These are phyloP conservation scores for Talaromyces sp. DNA, from an alignment of 2,329 filamentous ascomycete genomes.

Conservation along the genomic window DNA sequence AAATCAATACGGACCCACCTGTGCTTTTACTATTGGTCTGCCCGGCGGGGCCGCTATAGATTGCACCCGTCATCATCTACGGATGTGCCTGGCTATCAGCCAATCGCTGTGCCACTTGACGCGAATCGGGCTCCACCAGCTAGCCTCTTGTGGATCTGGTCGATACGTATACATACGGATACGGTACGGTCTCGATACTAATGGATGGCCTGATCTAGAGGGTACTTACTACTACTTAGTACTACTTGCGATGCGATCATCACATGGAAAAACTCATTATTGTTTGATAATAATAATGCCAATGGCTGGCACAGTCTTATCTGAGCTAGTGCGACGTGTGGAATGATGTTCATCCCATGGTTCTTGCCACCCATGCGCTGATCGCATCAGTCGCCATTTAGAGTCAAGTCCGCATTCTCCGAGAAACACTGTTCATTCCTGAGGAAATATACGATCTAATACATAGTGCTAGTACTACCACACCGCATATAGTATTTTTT, in stretches of 20 bases:
- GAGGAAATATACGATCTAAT: too few relatives aligned
- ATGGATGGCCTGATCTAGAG: not conserved
- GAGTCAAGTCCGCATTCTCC: not conserved
- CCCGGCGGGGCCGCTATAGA: not conserved
- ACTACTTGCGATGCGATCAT: not conserved
- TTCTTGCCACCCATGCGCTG: not conserved
- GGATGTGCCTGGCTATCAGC: not conserved
- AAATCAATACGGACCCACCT: not conserved
- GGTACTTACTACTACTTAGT: too few relatives aligned
- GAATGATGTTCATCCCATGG: not conserved
- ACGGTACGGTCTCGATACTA: not conserved
- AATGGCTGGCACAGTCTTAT: not conserved
- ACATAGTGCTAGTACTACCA: too few relatives aligned
- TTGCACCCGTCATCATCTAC: not conserved
- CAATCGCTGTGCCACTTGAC: not conserved
- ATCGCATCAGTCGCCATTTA: not conserved
- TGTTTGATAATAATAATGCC: not conserved
- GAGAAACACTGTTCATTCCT: not conserved
- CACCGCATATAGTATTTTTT: too few relatives aligned
- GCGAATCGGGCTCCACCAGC: not conserved
- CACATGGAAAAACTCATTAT: not conserved
- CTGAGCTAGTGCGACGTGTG: not conserved
- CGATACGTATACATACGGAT: not conserved
- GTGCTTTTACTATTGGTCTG: not conserved
- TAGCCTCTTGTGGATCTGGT: not conserved